A percentile compares a stretch with the other conserved stretches of the same genome.
phyloP scores from a whole-genome alignment of 257 asterid genomes.

The Hygrophila difformis region DNA sequence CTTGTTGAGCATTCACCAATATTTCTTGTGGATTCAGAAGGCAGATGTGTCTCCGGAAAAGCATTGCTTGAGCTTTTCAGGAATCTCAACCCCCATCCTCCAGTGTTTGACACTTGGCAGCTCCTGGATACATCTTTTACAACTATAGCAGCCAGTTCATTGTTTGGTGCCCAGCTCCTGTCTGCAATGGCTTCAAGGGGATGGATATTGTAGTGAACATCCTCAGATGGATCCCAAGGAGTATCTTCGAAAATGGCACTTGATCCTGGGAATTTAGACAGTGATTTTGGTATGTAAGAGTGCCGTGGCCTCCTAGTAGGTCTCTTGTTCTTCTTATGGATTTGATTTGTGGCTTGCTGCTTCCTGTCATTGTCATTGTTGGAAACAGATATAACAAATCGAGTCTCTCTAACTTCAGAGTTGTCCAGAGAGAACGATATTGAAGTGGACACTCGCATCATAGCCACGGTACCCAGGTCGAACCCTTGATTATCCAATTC shows the following conservation, averaged over 20 bases:
- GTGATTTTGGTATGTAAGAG: slow-evolving; percentile 38
- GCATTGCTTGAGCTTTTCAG: slow-evolving; percentile 35
- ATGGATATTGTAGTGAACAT: slow-evolving; percentile 16
- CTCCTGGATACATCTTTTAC: slow-evolving; percentile 37
- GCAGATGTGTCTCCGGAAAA: slow-evolving; percentile 12
- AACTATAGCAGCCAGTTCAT: slow-evolving; percentile 71
- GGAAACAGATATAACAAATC: slow-evolving; percentile 46
- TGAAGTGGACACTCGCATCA: slow-evolving; percentile 71
- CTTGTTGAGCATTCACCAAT: slow-evolving; percentile 58
- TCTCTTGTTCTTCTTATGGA: slow-evolving; percentile 32
- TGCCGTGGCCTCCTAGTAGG: slow-evolving; percentile 46
- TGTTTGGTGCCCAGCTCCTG: slow-evolving; percentile 28
- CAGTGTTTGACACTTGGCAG: slow-evolving; percentile 32
- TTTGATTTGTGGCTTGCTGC: slow-evolving; percentile 25
- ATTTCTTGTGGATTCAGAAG: slow-evolving; percentile 24
- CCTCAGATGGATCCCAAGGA: slow-evolving; percentile 35
- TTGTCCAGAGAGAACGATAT: slow-evolving; percentile 35
- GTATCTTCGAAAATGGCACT: slow-evolving; percentile 35
- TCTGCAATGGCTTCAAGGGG: slow-evolving; percentile 18
- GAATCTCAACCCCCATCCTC: slow-evolving; percentile 96
- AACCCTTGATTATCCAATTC: slow-evolving; percentile 26
- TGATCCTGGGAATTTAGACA: slow-evolving; percentile 33
- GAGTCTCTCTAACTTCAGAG: slow-evolving; percentile 50
- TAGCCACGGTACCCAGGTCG: slow-evolving; percentile 41
- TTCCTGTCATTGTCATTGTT: slow-evolving; percentile 25